Conservation (phyloP, 176 grass and related monocot genomes). For the Aegilops longissima region DNA sequence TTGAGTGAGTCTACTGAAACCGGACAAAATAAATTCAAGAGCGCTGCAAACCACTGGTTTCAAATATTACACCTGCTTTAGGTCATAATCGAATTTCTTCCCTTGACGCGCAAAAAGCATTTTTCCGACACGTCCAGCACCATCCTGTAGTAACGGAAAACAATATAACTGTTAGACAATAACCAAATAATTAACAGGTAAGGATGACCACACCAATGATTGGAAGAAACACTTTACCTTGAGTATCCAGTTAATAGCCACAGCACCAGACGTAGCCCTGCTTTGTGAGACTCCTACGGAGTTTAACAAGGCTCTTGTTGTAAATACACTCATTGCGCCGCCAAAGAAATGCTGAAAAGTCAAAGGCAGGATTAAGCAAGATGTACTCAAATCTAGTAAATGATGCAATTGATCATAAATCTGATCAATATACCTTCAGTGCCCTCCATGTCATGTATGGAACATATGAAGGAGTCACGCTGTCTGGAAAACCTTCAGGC, state of each 20-base stretch:
- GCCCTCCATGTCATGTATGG: conserved; percentile 99
- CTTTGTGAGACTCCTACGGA: conserved; percentile 91
- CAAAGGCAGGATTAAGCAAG: neutral
- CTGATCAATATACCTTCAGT: conserved; percentile 62
- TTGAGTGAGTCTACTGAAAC: conserved; percentile 17
- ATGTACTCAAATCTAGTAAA: neutral
- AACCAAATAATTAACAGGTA: neutral
- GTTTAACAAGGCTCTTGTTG: conserved; percentile 80
- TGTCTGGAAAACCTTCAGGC: conserved; percentile 93
- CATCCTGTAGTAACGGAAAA: conserved; percentile 63
- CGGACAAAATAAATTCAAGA: neutral
- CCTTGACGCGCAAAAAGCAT: conserved; percentile 99
- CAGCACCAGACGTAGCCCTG: conserved; percentile 77
- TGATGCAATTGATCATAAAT: neutral
- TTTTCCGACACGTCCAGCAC: conserved; percentile 94
- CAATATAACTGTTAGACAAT: neutral
- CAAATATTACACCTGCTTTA: conserved; percentile 77
- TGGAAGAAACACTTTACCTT: conserved; percentile 53
- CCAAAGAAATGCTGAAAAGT: conserved; percentile 89
- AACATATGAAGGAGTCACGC: conserved; percentile 95
- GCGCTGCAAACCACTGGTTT: neutral
- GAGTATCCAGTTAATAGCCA: conserved; percentile 99
- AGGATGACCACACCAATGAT: neutral
- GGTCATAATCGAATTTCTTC: conserved; percentile 97
- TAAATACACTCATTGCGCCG: conserved; percentile 97